Conservation (phyloP, 768 basidiomycete species). For the Collybia sp. region DNA sequence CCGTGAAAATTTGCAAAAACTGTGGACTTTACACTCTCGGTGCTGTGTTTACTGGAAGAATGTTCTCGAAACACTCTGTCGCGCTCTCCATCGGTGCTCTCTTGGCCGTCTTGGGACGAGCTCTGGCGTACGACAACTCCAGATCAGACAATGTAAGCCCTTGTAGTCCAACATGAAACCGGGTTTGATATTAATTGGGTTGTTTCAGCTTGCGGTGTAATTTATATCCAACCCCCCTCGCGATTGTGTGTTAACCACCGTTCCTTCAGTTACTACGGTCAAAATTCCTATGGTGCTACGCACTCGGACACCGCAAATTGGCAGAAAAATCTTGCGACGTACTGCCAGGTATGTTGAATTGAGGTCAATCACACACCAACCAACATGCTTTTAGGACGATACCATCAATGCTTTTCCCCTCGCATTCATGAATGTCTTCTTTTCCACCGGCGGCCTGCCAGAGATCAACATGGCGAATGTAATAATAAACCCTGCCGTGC, state of each 20-base stretch:
- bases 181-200: neutral
- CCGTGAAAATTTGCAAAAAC: neutral
- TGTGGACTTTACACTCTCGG: neutral
- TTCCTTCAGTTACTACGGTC: constrained; percentile 43
- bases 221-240: neutral
- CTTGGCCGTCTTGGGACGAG: neutral
- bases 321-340: constrained; percentile 45
- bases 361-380: neutral
- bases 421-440: constrained; percentile 56
- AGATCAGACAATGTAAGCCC: constrained; percentile 33
- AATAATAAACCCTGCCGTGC: neutral
- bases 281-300: constrained; percentile 56
- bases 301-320: constrained; percentile 37
- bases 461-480: constrained; percentile 57
- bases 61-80: neutral
- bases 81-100: neutral
- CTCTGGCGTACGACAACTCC: constrained; percentile 25
- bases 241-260: neutral
- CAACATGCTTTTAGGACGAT: constrained; percentile 33
- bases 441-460: constrained; percentile 47
- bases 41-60: neutral
- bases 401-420: constrained; percentile 51
- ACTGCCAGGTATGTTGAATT: constrained; percentile 40
- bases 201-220: constrained; percentile 22
- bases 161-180: neutral